Percentiles rank a stretch among this genome's conserved stretches.
Conservation (phyloP, 768 basidiomycete genomes). For the Boletus bicolor region DNA sequence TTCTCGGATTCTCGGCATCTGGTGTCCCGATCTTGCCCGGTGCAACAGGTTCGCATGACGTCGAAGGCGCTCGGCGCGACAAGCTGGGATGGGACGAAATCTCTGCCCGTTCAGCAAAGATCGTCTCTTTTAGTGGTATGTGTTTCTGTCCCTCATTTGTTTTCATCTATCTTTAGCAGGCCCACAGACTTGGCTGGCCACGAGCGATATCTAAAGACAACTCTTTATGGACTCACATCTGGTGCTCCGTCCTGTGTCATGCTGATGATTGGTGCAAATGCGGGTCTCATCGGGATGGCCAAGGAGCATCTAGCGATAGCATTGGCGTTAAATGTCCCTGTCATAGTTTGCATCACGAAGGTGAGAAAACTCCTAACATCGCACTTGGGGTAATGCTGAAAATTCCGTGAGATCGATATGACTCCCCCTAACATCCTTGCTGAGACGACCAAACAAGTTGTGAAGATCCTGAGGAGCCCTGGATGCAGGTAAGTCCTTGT, state of each 20-base stretch:
- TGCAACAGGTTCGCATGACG: constrained; percentile 50
- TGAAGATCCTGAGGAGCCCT: constrained; percentile 88
- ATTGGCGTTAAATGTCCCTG: constrained; percentile 88
- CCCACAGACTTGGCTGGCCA: constrained; percentile 87
- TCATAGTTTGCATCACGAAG: constrained; percentile 94
- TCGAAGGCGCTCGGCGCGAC: constrained; percentile 70
- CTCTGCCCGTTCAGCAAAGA: constrained; percentile 82
- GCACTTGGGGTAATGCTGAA: constrained; percentile 1
- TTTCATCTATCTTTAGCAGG: not conserved
- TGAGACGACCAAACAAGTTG: constrained; percentile 90
- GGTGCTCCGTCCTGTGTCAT: constrained; percentile 91
- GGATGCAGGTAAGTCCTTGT: constrained; percentile 69
- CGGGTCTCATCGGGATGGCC: constrained; percentile 87
- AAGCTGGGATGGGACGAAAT: constrained; percentile 97
- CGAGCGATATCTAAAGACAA: constrained; percentile 89
- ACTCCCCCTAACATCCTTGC: constrained; percentile 87
- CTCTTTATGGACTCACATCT: constrained; percentile 91
- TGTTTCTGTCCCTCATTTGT: not conserved
- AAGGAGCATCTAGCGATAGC: constrained; percentile 97
- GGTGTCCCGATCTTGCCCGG: constrained; percentile 80
- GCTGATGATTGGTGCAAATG: constrained; percentile 93
- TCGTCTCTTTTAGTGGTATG: constrained; percentile 87
- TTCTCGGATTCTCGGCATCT: constrained; percentile 79
- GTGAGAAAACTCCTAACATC: constrained; percentile 35
- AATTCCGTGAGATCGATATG: constrained; percentile 74